Conservation (phyloP, 2,329 filamentous ascomycete species). For the Arthrobotrys entomopaga region DNA sequence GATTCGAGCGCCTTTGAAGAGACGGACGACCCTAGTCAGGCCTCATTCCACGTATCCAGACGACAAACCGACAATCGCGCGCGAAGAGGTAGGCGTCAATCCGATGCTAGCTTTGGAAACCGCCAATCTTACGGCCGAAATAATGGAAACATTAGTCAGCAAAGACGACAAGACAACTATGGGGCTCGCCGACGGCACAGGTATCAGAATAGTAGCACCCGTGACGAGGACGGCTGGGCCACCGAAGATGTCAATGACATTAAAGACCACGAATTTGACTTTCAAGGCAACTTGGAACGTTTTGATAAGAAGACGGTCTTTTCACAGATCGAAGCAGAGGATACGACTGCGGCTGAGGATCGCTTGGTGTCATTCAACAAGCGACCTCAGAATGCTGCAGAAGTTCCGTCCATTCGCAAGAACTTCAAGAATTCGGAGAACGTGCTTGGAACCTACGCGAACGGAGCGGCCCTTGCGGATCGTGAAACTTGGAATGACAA, state of each 20-base stretch:
- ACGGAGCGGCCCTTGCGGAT: constrained; percentile 59
- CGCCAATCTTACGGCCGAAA: constrained; percentile 40
- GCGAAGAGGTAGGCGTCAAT: constrained; percentile 24
- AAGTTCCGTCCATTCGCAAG: constrained; percentile 69
- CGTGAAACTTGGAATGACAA: constrained; percentile 71
- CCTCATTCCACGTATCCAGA: constrained; percentile 24
- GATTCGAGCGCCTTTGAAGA: constrained; percentile 59
- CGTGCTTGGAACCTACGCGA: constrained; percentile 74
- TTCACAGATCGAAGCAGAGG: constrained; percentile 83
- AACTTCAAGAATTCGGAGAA: constrained; percentile 93
- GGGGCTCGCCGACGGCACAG: constrained; percentile 65
- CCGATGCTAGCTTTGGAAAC: constrained; percentile 31
- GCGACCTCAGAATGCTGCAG: constrained; percentile 65
- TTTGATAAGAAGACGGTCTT: constrained; percentile 95
- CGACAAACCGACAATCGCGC: constrained; percentile 41
- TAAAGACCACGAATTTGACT: constrained; percentile 93
- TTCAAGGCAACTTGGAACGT: constrained; percentile 86
- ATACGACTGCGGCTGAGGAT: constrained; percentile 86
- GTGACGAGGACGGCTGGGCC: constrained; percentile 83
- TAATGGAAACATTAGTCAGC: constrained; percentile 63
- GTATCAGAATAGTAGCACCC: constrained; percentile 62
- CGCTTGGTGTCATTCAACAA: constrained; percentile 92
- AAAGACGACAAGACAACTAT: constrained; percentile 62
- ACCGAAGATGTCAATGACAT: constrained; percentile 96
- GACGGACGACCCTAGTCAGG: constrained; percentile 57